A percentile compares a stretch with the other conserved stretches of the same genome.
Conservation (phyloP, 345 rosid genomes). For the Kernera saxatilis region DNA sequence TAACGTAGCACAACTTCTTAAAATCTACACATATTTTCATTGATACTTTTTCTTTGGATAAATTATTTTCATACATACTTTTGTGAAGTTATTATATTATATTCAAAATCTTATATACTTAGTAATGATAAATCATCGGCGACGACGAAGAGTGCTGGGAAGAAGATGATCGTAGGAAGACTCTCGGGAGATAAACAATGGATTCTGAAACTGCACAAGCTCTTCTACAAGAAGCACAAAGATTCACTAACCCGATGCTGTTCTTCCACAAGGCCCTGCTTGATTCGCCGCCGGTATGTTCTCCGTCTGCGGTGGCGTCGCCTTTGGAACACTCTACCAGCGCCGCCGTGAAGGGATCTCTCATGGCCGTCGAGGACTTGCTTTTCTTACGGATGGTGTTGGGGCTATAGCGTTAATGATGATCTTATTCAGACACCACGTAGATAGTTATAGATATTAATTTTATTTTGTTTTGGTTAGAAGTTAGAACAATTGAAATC, state of each 20-base stretch:
- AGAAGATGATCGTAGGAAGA: slow-evolving; percentile 10
- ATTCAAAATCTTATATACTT: not conserved
- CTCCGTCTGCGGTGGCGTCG: slow-evolving; percentile 6
- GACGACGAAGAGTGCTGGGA: not conserved
- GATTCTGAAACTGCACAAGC: slow-evolving; percentile 59
- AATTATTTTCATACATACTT: not conserved
- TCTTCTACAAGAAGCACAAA: slow-evolving; percentile 55
- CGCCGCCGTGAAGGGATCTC: slow-evolving; percentile 69
- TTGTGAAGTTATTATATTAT: not conserved
- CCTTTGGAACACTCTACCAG: slow-evolving; percentile 55
- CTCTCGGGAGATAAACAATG: slow-evolving; percentile 43
- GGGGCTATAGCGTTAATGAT: not conserved
- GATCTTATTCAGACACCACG: not conserved
- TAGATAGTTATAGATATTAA: not conserved
- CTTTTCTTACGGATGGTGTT: not conserved
- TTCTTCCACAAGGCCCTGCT: slow-evolving; percentile 13
- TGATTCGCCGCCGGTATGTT: slow-evolving; percentile 8
- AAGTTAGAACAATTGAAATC: not conserved
- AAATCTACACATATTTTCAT: not conserved
- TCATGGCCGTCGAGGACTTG: not conserved
- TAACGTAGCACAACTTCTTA: not conserved
- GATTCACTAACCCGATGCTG: slow-evolving; percentile 47
- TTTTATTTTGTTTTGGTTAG: not conserved
- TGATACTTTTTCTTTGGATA: too few species aligned
- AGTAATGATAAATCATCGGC: not conserved